phyloP scores from a whole-genome alignment of 2,329 filamentous ascomycete genomes.

The Colletotrichum tamarilloi region DNA sequence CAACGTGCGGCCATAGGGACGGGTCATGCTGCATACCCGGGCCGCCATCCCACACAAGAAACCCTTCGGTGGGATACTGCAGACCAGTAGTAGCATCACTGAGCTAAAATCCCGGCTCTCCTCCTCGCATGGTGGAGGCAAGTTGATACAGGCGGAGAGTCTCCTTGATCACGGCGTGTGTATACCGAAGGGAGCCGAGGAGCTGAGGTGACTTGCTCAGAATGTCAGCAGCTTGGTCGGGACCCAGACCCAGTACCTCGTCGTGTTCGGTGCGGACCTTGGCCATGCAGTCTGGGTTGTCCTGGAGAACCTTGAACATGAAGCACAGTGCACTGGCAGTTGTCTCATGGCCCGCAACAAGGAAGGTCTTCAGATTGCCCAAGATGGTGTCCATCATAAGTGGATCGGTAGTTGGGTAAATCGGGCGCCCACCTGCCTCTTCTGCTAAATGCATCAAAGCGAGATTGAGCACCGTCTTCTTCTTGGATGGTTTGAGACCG shows the following conservation, averaged over 20 bases:
- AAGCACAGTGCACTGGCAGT: constrained; percentile 48
- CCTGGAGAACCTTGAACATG: constrained; percentile 44
- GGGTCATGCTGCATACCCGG: constrained; percentile 48
- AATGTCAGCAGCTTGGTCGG: constrained; percentile 36
- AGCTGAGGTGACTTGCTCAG: constrained; percentile 39
- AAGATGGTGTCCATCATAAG: constrained; percentile 41
- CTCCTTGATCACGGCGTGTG: constrained; percentile 51
- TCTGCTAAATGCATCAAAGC: constrained; percentile 11
- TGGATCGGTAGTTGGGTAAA: not conserved
- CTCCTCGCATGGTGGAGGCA: constrained; percentile 41
- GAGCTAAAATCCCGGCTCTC: constrained; percentile 48
- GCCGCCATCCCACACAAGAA: constrained; percentile 53
- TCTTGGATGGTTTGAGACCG: constrained; percentile 11
- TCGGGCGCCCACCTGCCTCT: not conserved
- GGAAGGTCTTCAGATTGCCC: constrained; percentile 48
- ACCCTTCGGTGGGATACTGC: constrained; percentile 55
- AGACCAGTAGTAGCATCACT: constrained; percentile 55
- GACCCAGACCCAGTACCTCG: constrained; percentile 44
- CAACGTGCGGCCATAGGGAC: constrained; percentile 43
- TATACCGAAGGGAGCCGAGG: constrained; percentile 49
- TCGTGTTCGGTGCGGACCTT: constrained; percentile 51
- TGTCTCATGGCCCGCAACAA: constrained; percentile 52
- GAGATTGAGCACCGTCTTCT: constrained; percentile 20
- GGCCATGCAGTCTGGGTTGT: constrained; percentile 43
- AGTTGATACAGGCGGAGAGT: constrained; percentile 46